Evolutionary conservation across 2,329 filamentous ascomycete species (phyloP).

Genomic region (Sordariomycetes sp.): DNA sequence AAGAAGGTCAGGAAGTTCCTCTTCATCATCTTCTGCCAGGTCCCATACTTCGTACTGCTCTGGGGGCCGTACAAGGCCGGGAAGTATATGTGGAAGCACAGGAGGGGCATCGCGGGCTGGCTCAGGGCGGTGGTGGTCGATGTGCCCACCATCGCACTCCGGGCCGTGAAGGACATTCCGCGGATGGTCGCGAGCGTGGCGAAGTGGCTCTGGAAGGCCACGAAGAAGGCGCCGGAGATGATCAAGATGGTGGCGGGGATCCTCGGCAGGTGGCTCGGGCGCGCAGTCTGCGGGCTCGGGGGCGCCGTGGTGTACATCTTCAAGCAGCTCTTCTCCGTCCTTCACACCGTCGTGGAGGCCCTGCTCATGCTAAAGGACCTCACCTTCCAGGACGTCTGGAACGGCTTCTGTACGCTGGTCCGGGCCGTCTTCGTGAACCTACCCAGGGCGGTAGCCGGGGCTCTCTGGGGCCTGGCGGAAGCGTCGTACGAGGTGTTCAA

Average conservation of each 20-base stretch:
- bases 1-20: constrained; percentile 13
- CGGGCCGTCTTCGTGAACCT: constrained; percentile 19
- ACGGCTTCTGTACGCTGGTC: constrained; percentile 20
- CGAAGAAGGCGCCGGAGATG: constrained; percentile 14
- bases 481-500: constrained; percentile 16
- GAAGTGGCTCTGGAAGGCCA: constrained; percentile 5
- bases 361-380: constrained; percentile 22
- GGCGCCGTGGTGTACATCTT: constrained; percentile 14
- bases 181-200: constrained; percentile 11
- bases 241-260: constrained; percentile 11
- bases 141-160: constrained; percentile 12
- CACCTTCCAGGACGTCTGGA: constrained; percentile 26
- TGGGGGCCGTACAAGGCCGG: constrained; percentile 12
- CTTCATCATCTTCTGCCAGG: constrained; percentile 11
- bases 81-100: constrained; percentile 14
- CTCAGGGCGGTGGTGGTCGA: constrained; percentile 14
- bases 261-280: constrained; percentile 16
- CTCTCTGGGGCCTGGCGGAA: constrained; percentile 12
- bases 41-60: constrained; percentile 19
- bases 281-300: constrained; percentile 15
- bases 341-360: constrained; percentile 24
- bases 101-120: constrained; percentile 17
- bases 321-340: constrained; percentile 16
- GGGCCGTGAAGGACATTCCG: constrained; percentile 14
- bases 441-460: constrained; percentile 15